Evolutionary conservation across 257 asterid genomes (phyloP).

Genomic region (Thymus quinquecostatus): DNA sequence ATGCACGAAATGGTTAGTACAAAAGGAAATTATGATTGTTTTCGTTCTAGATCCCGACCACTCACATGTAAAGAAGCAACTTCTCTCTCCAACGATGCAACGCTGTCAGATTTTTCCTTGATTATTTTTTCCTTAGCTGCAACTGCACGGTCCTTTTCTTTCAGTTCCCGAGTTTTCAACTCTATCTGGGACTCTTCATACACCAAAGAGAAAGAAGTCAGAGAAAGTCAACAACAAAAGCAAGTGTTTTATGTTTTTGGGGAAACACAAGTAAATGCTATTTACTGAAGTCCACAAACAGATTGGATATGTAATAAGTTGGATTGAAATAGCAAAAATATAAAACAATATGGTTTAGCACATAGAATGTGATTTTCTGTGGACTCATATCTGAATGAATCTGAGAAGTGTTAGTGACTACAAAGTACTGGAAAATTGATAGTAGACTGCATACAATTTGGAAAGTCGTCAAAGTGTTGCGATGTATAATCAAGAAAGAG

Average conservation of each 20-base stretch:
- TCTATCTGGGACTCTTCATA: constrained; percentile 63
- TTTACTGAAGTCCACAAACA: constrained; percentile 18
- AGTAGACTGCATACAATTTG: neutral
- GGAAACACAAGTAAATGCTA: constrained; percentile 17
- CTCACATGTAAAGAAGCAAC: constrained; percentile 76
- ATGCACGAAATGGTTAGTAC: constrained; percentile 22
- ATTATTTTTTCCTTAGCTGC: constrained; percentile 69
- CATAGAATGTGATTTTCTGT: neutral
- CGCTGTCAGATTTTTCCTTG: constrained; percentile 58
- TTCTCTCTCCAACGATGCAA: constrained; percentile 69
- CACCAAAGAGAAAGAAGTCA: constrained; percentile 27
- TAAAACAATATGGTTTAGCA: neutral
- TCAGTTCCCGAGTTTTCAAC: constrained; percentile 63
- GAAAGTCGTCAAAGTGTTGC: neutral
- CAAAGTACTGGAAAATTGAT: neutral
- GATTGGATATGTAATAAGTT: neutral
- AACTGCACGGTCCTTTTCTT: constrained; percentile 66
- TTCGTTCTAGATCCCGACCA: constrained; percentile 22
- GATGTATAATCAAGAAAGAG: neutral
- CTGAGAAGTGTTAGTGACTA: constrained; percentile 7
- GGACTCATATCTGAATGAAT: constrained; percentile 1
- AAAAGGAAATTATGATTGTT: constrained; percentile 10
- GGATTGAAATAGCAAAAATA: neutral
- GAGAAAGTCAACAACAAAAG: constrained; percentile 19
- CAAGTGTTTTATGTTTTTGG: neutral